Evolutionary conservation across 208 protist genomes (phyloP), one percentile per base, ranked within the genome.

Genomic region (Borovskyia barvae): DNA sequence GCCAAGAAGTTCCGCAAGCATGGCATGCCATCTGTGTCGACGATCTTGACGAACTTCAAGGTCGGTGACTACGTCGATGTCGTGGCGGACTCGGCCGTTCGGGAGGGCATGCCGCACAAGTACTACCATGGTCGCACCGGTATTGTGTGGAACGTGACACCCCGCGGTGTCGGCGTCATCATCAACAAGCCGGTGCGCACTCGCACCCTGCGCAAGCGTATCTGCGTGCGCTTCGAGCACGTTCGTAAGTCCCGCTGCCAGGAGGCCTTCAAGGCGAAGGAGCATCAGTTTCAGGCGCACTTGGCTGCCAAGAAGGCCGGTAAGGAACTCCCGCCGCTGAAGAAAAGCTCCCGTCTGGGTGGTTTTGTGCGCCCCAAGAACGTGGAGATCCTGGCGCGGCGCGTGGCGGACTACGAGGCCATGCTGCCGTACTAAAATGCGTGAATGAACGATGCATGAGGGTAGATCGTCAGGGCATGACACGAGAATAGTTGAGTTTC

Each of bases 101-200:
- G 99, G 52, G 98, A 98, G 48, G 98, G 98, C 81, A 99, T 99
- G 98, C 98, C 99, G 50, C 93, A 99, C 95, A 99, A 99, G 88
- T 99, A 97, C 91, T 99, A 99, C 97, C 98, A 99, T 80, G 99
- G 99, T 59, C 97, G 95, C 77, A 99, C 99, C 56, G 99, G 99
- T 62, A 85, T 91, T 58, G 97, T 99, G 26, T 99, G 97, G 97
- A 99, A 99, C 87, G 95, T 99, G 32, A 99, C 98, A 45, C 93
- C 90, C 58, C 92, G 97, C 58, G 97, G 98, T 47, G 82, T 99
- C 41, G 99, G 99, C 85, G 98, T 99, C 33, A 95, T 99, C 69
- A 71, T 99, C 57, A 99, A 99, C 97, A 99, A 99, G 93, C 90
- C 75, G 43, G 94, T 99, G 71, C 72, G 97, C 59, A 92, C 95